Percentiles rank a stretch among this genome's conserved stretches.
These are phyloP conservation scores for Auricularia sp. DNA, from an alignment of 768 basidiomycete genomes.

Conservation along the genomic window DNA sequence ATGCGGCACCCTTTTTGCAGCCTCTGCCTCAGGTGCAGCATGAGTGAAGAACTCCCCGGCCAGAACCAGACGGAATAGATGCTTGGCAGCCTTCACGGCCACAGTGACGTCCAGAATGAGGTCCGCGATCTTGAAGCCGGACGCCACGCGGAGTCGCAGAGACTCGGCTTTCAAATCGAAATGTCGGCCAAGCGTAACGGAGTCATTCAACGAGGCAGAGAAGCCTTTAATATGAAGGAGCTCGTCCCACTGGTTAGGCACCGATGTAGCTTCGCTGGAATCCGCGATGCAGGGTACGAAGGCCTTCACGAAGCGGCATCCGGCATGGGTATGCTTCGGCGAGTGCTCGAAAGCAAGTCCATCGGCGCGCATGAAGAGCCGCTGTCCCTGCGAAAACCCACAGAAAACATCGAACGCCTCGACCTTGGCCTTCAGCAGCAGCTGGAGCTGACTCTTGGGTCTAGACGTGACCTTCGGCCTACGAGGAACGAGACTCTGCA, in stretches of 20 bases:
- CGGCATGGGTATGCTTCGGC: slow-evolving; percentile 15
- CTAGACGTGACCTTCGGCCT: slow-evolving; percentile 15
- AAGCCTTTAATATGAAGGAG: background rate
- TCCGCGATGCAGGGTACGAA: slow-evolving; percentile 45
- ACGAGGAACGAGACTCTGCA: slow-evolving; percentile 29
- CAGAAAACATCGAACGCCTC: slow-evolving; percentile 39
- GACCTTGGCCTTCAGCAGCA: slow-evolving; percentile 25
- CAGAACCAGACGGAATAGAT: slow-evolving; percentile 48
- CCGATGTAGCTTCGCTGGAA: slow-evolving; percentile 52
- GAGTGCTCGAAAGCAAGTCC: slow-evolving; percentile 22
- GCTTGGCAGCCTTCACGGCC: slow-evolving; percentile 62
- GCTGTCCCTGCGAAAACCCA: slow-evolving; percentile 31
- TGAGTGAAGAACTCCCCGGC: slow-evolving; percentile 38
- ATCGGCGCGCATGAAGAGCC: slow-evolving; percentile 27
- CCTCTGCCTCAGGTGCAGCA: slow-evolving; percentile 61
- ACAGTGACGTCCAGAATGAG: slow-evolving; percentile 62
- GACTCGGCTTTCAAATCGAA: slow-evolving; percentile 52
- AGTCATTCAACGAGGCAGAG: slow-evolving; percentile 2
- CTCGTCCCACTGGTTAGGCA: slow-evolving; percentile 6
- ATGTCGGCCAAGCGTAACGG: slow-evolving; percentile 16
- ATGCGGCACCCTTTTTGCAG: slow-evolving; percentile 59
- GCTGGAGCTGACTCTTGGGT: slow-evolving; percentile 10
- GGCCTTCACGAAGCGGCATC: slow-evolving; percentile 20
- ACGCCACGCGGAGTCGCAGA: slow-evolving; percentile 68
- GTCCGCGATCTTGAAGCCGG: slow-evolving; percentile 63